phyloP scores from a whole-genome alignment of 352 stramenopile genomes.

The Globisporangium alternatum region DNA sequence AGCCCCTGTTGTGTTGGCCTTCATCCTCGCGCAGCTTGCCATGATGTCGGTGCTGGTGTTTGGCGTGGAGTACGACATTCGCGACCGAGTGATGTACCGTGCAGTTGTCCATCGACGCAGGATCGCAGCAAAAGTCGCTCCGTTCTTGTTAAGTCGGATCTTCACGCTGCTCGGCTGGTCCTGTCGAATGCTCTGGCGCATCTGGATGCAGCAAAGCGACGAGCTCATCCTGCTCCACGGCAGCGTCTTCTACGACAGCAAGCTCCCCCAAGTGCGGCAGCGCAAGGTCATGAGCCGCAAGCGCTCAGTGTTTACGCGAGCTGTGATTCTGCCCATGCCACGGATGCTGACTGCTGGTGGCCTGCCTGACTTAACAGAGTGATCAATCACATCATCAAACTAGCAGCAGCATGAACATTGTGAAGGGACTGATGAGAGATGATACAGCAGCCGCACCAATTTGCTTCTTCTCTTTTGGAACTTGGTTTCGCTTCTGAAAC shows the following conservation, averaged over 20 bases:
- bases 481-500: not conserved
- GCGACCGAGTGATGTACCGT: not conserved
- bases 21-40: not conserved
- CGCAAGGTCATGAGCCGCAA: not conserved
- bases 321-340: not conserved
- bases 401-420: not conserved
- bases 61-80: not conserved
- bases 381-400: not conserved
- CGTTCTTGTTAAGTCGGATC: slow-evolving; percentile 2
- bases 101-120: not conserved
- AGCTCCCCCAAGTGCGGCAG: slow-evolving; percentile 2
- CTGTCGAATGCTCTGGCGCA: not conserved
- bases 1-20: not conserved
- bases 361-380: slow-evolving; percentile 2
- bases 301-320: not conserved
- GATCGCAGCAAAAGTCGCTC: not conserved
- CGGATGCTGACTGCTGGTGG: not conserved
- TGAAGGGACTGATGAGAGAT: not conserved
- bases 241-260: slow-evolving; percentile 7
- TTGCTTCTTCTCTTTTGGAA: not conserved
- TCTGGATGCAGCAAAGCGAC: not conserved
- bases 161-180: slow-evolving; percentile 8
- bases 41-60: not conserved
- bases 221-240: slow-evolving; percentile 4
- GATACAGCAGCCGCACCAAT: not conserved